Base-by-base conservation (phyloP, 169 alveolate species). In the Babesia divergens region DNA sequence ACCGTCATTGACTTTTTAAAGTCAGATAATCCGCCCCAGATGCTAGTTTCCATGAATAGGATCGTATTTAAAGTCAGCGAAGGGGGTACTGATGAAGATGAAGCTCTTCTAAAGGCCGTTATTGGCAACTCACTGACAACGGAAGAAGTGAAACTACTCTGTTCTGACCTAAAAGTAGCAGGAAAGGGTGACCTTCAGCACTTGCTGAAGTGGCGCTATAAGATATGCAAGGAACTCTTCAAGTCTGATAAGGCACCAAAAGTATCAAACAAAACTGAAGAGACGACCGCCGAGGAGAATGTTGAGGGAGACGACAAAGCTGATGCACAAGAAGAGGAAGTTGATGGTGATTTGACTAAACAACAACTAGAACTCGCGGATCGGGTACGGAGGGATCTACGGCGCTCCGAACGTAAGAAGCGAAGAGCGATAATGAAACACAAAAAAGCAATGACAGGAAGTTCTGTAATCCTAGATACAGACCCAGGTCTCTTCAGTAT, bases 191-290 rank as follows among this genome's bases (percentile, higher is more conserved):
- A 94, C 35, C 74, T 94, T 16, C 83, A 81, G 59, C 84, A 74
- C 26, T 65, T 94, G 22, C 79, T 94, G 37, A 93, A 94, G 71
- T 94, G 98, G 98, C 72, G 98, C 26, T 71, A 84, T 37, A 84
- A 82, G 52, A 62, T 91, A 26, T 44, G 64, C 59, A 81, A 58
- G 43, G 56, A 47, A 8, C 31, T 71, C 13, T 59, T 58, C 26
- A 11, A n/a, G 2, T 29, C 35, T 6, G 49, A 18, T 3, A 50
- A 20, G 24, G 44, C 26, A 42, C 37, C 18, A 13, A 34, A 37
- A 59, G n/a, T 74, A 52, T 20, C 38, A 26, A 0, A 8, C 62
- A 38, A 74, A 47, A 22, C 47, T 40, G 11, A 13, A 16, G 47
- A 40, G 16, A 40, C 47, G 16, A 16, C 11, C 16, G 49, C 55